A percentile compares a stretch with the other conserved stretches of the same genome.
These are phyloP conservation scores for Boletus pseudo-olivaceus DNA, from an alignment of 768 basidiomycete genomes.

Conservation along the genomic window DNA sequence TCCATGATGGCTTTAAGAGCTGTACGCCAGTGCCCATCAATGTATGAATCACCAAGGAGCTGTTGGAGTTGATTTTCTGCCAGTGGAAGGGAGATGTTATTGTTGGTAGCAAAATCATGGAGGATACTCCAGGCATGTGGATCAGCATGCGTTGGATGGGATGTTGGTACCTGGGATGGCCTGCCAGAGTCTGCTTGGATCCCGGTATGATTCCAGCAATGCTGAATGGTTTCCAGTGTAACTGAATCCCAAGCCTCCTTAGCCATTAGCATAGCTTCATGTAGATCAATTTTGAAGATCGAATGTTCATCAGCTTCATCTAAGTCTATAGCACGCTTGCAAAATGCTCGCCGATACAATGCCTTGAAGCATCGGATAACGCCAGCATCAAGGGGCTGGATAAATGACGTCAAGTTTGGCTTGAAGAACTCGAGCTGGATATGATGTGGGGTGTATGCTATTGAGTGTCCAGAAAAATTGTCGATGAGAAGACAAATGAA, in stretches of 20 bases:
- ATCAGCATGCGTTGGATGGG: neutral
- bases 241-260: neutral
- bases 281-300: neutral
- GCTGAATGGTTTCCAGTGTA: neutral
- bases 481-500: neutral
- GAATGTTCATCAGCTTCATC: neutral
- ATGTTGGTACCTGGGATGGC: neutral
- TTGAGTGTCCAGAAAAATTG: neutral
- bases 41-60: neutral
- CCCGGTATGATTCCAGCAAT: neutral
- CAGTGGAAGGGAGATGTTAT: neutral
- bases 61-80: neutral
- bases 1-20: neutral
- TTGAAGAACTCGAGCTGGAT: neutral
- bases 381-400: neutral
- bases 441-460: neutral
- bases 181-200: too few species aligned
- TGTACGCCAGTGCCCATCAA: neutral
- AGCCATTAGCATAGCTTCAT: neutral
- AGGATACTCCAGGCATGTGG: neutral
- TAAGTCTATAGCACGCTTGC: neutral
- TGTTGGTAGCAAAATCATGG: neutral
- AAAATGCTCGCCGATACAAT: neutral
- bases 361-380: neutral
- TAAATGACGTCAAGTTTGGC: neutral